A percentile compares a stretch with the other conserved stretches of the same genome.
Conservation (phyloP, 768 basidiomycete species). For the Mycena haematopus region DNA sequence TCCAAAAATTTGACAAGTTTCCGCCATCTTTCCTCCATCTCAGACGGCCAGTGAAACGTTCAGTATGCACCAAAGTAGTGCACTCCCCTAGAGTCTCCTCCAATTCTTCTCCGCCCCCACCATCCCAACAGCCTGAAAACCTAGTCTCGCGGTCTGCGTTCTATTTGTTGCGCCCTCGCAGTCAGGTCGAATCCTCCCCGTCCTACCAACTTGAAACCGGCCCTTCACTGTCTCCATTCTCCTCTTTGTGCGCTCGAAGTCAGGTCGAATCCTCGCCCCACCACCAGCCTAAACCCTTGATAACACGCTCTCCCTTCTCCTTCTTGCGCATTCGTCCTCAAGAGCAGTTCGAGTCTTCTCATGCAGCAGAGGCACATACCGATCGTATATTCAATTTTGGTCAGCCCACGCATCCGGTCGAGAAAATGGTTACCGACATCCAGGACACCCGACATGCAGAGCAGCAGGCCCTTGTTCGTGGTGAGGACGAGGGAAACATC, state of each 20-base stretch:
- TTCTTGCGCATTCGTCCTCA: not conserved
- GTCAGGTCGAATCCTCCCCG: not conserved
- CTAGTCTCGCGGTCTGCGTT: not conserved
- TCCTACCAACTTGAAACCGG: too few species aligned
- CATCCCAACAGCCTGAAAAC: not conserved
- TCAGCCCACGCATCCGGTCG: not conserved
- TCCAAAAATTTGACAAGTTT: constrained; percentile 14
- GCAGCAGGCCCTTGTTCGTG: too few species aligned
- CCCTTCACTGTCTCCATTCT: too few species aligned
- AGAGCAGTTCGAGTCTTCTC: not conserved
- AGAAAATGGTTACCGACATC: not conserved
- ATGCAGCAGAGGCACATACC: not conserved
- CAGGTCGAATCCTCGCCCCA: too few species aligned
- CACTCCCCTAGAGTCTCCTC: not conserved
- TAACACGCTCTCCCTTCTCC: constrained; percentile 1
- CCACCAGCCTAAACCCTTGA: too few species aligned
- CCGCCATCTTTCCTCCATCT: not conserved
- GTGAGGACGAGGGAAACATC: not conserved
- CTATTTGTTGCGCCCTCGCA: not conserved
- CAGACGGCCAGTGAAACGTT: not conserved
- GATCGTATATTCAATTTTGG: constrained; percentile 2
- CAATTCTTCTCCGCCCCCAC: not conserved
- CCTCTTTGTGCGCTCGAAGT: too few species aligned
- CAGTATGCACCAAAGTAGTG: not conserved
- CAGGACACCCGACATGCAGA: not conserved